Conservation (phyloP, 208 protist species). For the Wallacemonas rigidus region DNA sequence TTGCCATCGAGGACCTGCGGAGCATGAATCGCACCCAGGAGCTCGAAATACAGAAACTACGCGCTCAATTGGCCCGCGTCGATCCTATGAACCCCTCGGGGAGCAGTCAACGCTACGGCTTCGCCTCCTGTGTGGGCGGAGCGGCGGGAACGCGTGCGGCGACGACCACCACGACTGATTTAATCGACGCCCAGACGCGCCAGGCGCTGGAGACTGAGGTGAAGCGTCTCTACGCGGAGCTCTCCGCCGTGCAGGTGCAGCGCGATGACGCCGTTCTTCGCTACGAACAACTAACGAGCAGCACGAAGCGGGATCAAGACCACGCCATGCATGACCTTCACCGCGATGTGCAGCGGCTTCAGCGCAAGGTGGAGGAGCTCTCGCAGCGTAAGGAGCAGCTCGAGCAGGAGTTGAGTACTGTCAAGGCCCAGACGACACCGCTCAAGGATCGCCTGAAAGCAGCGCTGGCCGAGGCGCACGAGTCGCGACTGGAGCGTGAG, state of each 20-base stretch:
- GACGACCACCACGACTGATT: constrained; percentile 45
- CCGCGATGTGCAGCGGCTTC: constrained; percentile 32
- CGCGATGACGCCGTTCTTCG: constrained; percentile 71
- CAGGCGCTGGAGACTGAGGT: constrained; percentile 78
- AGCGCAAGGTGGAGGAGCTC: constrained; percentile 29
- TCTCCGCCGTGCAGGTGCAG: constrained; percentile 60
- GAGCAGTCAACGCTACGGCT: constrained; percentile 17
- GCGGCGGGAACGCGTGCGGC: background rate
- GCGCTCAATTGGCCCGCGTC: constrained; percentile 66
- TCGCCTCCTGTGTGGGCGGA: background rate
- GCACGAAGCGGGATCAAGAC: constrained; percentile 52
- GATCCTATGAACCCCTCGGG: constrained; percentile 35
- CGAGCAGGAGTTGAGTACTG: constrained; percentile 21
- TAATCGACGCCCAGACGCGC: constrained; percentile 68
- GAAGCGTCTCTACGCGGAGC: constrained; percentile 70
- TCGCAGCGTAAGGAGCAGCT: constrained; percentile 30
- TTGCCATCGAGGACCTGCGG: constrained; percentile 62
- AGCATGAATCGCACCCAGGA: constrained; percentile 60
- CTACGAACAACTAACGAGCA: constrained; percentile 64
- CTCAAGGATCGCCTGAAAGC: constrained; percentile 27
- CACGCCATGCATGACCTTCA: constrained; percentile 35
- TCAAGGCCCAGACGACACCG: constrained; percentile 17
- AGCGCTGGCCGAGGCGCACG: constrained; percentile 20
- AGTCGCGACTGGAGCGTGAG: constrained; percentile 23
- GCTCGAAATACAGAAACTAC: constrained; percentile 65